Conservation (phyloP, 805 yeast species). For the Ogataea paraovalis region DNA sequence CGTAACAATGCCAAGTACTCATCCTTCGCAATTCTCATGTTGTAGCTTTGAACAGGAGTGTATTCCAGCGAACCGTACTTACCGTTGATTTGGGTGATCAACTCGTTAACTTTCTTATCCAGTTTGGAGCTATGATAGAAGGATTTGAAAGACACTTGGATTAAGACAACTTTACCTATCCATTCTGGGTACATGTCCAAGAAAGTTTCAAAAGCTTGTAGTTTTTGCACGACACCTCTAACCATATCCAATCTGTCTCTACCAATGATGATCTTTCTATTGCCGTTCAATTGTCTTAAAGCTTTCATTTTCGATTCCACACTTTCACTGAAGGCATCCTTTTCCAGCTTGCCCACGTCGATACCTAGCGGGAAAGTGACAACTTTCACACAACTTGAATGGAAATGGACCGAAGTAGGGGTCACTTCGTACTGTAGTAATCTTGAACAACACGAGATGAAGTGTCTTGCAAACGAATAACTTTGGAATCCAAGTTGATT, state of each 20-base stretch:
- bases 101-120: conserved; percentile 79
- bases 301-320: conserved; percentile 63
- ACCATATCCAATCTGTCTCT: conserved; percentile 90
- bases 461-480: conserved; percentile 83
- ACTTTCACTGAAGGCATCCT: conserved; percentile 48
- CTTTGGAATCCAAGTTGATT: conserved; percentile 85
- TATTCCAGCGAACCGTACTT: conserved; percentile 77
- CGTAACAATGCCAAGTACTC: conserved; percentile 86
- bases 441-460: conserved; percentile 84
- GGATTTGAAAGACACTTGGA: conserved; percentile 88
- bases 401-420: conserved; percentile 54
- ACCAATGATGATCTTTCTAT: conserved; percentile 80
- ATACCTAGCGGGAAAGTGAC: conserved; percentile 87
- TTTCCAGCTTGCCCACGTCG: conserved; percentile 64
- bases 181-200: conserved; percentile 90
- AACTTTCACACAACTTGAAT: conserved; percentile 73
- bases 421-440: conserved; percentile 77
- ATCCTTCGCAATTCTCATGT: conserved; percentile 79
- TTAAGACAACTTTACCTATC: conserved; percentile 74
- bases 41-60: conserved; percentile 89
- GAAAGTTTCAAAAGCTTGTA: conserved; percentile 86
- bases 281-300: conserved; percentile 57
- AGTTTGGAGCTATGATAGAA: conserved; percentile 55
- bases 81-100: conserved; percentile 78
- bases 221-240: conserved; percentile 89